Evolutionary conservation across 441 rosid species (phyloP), one percentile per base, ranked within the genome.

Genomic region (Rhodomyrtus psidioides): DNA sequence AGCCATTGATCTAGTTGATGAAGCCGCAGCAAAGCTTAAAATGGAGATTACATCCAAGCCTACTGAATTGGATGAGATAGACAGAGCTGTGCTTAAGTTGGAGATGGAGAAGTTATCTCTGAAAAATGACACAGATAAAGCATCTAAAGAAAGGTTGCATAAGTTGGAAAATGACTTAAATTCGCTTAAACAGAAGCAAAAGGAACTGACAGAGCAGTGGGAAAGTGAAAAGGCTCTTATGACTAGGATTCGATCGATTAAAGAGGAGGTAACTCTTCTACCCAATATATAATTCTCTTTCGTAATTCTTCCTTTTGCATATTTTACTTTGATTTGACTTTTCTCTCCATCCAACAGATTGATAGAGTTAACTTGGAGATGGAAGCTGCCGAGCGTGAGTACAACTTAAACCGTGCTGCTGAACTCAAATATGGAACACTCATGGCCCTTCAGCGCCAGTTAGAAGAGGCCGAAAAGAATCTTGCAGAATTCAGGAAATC

Each of bases 41-140:
- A 98, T 96, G 99, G 99, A 98, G 89, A 98, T 98, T 70, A 95
- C 99, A 51, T 96, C 99, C 34, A 98, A 96, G 88, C 99, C 99
- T 74, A 96, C 98, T 86, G 98, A 95, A 59, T 98, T 98, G 44
- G 99, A 98, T 86, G 99, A 96, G 93, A 96, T 98, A 84, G 93
- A 98, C 88, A 97, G 99, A 39, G 89, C 99, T 1, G 97, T 96
- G 55, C 76, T 96, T 87, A 97, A 97, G 90, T 92, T 97, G 62
- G 99, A 97, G 91, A 97, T 97, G 99, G 99, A 96, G 94, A 95
- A 95, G 86, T 91, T 98, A 2, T 94, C 99, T 75, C 96, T 95
- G 60, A 93, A 91, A 81, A 95, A 95, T 84, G 99, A 98, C 86
- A 95, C 95, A 6, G 98, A 92, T 87, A 96, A 88, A 91, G 95